Evolutionary conservation across 768 basidiomycete genomes (phyloP), one percentile per base, ranked within the genome.

Genomic region (Clitopilus passeckerianus): DNA sequence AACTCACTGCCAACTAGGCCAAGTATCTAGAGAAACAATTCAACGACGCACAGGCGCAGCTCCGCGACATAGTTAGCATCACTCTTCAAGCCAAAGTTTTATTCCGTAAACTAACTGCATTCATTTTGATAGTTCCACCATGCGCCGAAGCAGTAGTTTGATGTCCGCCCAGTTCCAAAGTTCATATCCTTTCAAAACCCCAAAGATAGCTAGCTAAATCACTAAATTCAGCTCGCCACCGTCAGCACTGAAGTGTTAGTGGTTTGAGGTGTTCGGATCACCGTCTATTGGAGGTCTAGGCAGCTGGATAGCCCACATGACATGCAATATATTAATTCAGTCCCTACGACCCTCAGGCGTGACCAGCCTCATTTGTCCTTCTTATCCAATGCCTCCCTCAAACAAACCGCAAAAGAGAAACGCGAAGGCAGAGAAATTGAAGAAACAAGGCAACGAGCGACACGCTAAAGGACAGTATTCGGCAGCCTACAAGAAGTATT

Each of bases 21-120:
- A 95, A 95, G 74, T 96, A 89, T 71, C 80, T 97, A 1, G 95
- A 97, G 72, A 96, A 96, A 67, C 93, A 96, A 68, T 91, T 90
- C 69, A 90, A 88, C 58, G 93, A 95, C 64, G 93, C 95, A 1
- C 92, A 95, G 73, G 76, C 77, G 20, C 94, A 95, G 68, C 75
- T 96, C 56, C 85, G 89, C 46, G 92, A 94, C 69, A 93, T 94
- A 30, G 92, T 93, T 65, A 59, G 87, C 75, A 9, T 53, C 33
- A 46, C 41, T 35, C 23, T 41, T 9, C n/a, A n/a, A 41, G 15
- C 34, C 18, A 14, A 8, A 34, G 1, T 33, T 27, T n/a, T 16
- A 27, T 33, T 53, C 27, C 37, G 34, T 8, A 22, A 6, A 22
- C 27, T 15, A 15, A 18, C 20, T 16, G 10, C 15, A 1, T 33